These are phyloP conservation scores for Hibiscus tridactylites DNA, from an alignment of 345 rosid species.

Conservation along the genomic window DNA sequence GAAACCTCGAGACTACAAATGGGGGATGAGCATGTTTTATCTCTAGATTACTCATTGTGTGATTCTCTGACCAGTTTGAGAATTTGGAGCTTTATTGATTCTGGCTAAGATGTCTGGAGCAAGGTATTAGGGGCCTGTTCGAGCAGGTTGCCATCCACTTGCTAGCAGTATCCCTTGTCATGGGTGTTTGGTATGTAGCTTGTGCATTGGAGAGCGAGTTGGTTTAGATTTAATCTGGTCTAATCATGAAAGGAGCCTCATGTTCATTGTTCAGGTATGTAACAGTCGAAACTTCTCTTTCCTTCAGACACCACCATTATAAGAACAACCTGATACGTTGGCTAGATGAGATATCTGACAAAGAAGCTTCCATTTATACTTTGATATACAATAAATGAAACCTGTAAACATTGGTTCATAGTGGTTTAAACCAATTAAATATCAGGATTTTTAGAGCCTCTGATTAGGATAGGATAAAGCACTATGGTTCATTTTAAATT, in stretches of 20 bases:
- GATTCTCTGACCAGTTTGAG: neutral
- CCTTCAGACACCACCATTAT: neutral
- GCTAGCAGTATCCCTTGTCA: neutral
- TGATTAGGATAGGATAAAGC: neutral
- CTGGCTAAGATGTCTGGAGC: neutral
- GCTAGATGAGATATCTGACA: neutral
- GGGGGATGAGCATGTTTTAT: neutral
- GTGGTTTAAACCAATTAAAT: neutral
- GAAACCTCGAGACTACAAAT: neutral
- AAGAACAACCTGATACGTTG: neutral
- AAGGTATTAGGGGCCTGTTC: neutral
- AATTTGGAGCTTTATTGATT: constrained; percentile 1
- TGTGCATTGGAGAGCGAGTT: neutral
- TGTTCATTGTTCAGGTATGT: neutral
- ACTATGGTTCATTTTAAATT: neutral
- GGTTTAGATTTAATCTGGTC: neutral
- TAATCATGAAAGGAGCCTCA: neutral
- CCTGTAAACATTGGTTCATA: neutral
- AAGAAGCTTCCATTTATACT: neutral
- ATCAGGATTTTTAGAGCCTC: neutral
- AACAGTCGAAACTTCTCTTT: neutral
- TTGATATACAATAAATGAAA: neutral
- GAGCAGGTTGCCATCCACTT: neutral
- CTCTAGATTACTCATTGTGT: neutral
- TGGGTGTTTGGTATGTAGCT: constrained; percentile 1